phyloP scores from a whole-genome alignment of 305 asterid genomes.

The Fraxinus dipetala region DNA sequence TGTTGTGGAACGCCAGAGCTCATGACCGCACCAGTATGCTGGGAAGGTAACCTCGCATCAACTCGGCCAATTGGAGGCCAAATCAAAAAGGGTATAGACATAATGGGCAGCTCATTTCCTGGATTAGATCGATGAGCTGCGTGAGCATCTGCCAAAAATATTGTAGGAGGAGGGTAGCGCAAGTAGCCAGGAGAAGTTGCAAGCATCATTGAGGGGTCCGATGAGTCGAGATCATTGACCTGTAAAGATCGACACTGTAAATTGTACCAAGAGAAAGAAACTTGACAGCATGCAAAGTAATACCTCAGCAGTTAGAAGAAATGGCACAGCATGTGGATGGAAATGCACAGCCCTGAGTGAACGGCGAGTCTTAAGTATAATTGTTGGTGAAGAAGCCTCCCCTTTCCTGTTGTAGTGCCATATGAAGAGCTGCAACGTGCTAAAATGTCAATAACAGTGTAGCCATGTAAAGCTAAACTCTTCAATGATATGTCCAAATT shows the following conservation, averaged over 20 bases:
- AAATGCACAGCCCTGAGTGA: constrained; percentile 97
- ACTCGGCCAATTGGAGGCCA: constrained; percentile 69
- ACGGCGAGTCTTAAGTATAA: constrained; percentile 83
- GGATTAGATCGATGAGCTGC: constrained; percentile 53
- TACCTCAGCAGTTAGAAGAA: constrained; percentile 98
- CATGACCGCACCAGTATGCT: constrained; percentile 42
- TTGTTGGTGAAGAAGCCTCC: constrained; percentile 74
- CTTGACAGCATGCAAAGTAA: constrained; percentile 26
- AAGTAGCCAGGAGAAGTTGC: constrained; percentile 84
- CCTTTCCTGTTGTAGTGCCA: constrained; percentile 87
- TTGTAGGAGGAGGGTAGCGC: constrained; percentile 91
- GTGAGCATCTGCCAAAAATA: constrained; percentile 73
- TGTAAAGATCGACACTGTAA: constrained; percentile 34
- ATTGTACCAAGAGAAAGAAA: constrained; percentile 17
- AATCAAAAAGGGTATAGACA: constrained; percentile 67
- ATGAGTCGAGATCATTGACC: constrained; percentile 90
- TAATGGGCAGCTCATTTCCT: constrained; percentile 62
- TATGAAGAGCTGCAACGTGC: constrained; percentile 65
- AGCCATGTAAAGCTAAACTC: constrained; percentile 20
- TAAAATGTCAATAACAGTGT: constrained; percentile 32
- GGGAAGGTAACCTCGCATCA: constrained; percentile 46
- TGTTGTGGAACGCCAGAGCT: constrained; percentile 45
- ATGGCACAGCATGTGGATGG: constrained; percentile 91
- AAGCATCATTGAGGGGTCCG: constrained; percentile 81
- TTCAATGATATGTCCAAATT: constrained; percentile 20